Evolutionary conservation across 345 rosid species (phyloP).

Genomic region (Erysimum cheiranthoides): DNA sequence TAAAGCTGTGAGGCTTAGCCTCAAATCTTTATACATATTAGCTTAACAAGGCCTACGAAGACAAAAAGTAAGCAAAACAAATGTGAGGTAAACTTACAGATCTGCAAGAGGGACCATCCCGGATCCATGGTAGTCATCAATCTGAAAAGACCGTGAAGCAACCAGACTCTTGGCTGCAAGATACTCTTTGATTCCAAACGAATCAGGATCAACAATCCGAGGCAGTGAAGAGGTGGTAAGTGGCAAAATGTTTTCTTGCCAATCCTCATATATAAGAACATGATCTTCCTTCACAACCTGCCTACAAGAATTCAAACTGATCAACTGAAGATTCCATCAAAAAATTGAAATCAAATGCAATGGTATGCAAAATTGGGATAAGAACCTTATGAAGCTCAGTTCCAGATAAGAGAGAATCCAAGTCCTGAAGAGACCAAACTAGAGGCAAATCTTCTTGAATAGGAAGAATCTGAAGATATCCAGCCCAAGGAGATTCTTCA

Average conservation of each 20-base stretch:
- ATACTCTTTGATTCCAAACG: constrained; percentile 67
- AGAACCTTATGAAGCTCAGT: constrained; percentile 89
- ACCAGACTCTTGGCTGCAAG: constrained; percentile 73
- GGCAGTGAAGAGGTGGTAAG: constrained; percentile 52
- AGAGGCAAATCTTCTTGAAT: constrained; percentile 64
- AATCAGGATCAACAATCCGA: constrained; percentile 40
- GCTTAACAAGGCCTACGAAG: constrained; percentile 11
- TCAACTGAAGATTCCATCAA: not conserved
- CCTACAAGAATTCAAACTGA: constrained; percentile 49
- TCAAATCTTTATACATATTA: not conserved
- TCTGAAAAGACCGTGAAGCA: constrained; percentile 78
- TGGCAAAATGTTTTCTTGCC: constrained; percentile 75
- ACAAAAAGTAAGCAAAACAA: not conserved
- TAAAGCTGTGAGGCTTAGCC: no score
- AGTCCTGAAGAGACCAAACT: constrained; percentile 65
- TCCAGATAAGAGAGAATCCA: constrained; percentile 70
- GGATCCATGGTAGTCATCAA: constrained; percentile 78
- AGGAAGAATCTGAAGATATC: constrained; percentile 79
- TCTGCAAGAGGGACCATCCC: constrained; percentile 98
- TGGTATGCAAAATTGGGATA: not conserved
- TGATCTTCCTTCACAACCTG: constrained; percentile 84
- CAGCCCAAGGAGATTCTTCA: constrained; percentile 73
- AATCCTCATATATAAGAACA: constrained; percentile 69
- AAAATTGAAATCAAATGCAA: constrained; percentile 10
- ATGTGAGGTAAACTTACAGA: constrained; percentile 58